Conservation (phyloP, 106 monocot genomes). For the Ottelia alismoides region DNA sequence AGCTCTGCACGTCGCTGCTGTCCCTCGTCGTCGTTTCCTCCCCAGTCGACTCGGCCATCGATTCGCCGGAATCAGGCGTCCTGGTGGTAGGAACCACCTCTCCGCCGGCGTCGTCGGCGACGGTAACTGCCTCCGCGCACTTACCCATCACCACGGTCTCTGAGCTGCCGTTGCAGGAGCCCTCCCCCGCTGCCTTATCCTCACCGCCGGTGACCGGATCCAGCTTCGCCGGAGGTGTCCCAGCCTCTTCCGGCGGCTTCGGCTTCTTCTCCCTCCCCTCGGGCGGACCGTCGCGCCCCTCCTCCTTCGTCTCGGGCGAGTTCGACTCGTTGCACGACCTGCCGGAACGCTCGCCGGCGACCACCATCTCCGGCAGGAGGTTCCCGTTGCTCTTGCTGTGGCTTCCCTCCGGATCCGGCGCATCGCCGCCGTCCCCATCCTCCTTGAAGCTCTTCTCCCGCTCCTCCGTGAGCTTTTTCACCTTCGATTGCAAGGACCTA, state of each 20-base stretch:
- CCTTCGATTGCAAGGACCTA: constrained; percentile 52
- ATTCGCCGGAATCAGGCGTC: constrained; percentile 32
- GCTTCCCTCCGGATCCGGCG: constrained; percentile 1
- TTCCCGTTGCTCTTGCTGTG: background rate
- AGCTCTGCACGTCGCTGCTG: constrained; percentile 92
- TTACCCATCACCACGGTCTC: constrained; percentile 21
- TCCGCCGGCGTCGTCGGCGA: constrained; percentile 3
- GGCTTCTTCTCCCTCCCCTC: constrained; percentile 34
- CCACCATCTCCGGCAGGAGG: background rate
- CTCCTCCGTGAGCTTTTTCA: constrained; percentile 17
- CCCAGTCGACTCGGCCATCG: constrained; percentile 43
- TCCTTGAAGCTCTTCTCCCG: constrained; percentile 3
- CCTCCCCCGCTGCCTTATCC: constrained; percentile 21
- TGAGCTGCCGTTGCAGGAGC: constrained; percentile 51
- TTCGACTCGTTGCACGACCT: constrained; percentile 6
- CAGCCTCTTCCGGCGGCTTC: constrained; percentile 5
- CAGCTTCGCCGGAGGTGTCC: background rate
- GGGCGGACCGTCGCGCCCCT: background rate
- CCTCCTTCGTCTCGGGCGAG: background rate
- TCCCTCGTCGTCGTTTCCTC: constrained; percentile 22
- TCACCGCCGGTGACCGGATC: background rate
- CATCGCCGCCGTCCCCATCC: background rate
- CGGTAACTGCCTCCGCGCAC: background rate
- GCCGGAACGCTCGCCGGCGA: background rate
- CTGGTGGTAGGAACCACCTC: too few relatives aligned